Evolutionary conservation across 192 early-diverging fungal genomes (phyloP).

Genomic region (Powellomyces hirtus): DNA sequence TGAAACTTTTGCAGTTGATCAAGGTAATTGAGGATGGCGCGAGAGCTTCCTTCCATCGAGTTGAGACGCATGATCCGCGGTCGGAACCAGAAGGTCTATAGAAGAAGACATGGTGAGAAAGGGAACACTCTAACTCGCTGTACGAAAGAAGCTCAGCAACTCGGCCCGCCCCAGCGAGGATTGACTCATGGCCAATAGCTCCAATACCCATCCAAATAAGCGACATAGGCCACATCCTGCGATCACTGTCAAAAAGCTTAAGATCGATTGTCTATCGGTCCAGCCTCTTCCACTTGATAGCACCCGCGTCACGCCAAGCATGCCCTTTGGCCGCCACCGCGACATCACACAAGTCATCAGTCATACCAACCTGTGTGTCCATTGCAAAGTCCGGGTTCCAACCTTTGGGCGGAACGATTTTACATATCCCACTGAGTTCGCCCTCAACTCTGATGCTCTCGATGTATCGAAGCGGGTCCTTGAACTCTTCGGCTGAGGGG

Average conservation of each 20-base stretch:
- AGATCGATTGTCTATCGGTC: too few species aligned
- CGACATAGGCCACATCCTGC: too few species aligned
- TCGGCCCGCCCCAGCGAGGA: too few species aligned
- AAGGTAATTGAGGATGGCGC: slow-evolving; percentile 83
- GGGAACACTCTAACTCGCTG: too few species aligned
- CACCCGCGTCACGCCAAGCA: too few species aligned
- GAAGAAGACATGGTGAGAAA: neutral
- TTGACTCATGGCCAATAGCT: too few species aligned
- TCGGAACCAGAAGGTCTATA: slow-evolving; percentile 79
- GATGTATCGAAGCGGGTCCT: slow-evolving; percentile 82
- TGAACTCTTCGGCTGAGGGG: slow-evolving; percentile 80
- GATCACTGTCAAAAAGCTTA: too few species aligned
- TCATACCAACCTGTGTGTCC: slow-evolving; percentile 63
- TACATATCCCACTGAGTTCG: slow-evolving; percentile 82
- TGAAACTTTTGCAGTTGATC: slow-evolving; percentile 92
- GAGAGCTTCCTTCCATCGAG: slow-evolving; percentile 84
- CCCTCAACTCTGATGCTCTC: slow-evolving; percentile 72
- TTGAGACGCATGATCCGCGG: slow-evolving; percentile 90
- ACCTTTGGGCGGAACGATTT: slow-evolving; percentile 85
- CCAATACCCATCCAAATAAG: too few species aligned
- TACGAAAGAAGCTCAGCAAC: too few species aligned
- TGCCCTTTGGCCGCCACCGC: too few species aligned
- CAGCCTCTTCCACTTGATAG: too few species aligned
- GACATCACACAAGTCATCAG: too few species aligned
- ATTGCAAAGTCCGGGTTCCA: slow-evolving; percentile 84